A percentile compares a stretch with the other conserved stretches of the same genome.
Conservation (phyloP, 2,329 filamentous ascomycete species). For the Phaeosphaeriaceae sp. region DNA sequence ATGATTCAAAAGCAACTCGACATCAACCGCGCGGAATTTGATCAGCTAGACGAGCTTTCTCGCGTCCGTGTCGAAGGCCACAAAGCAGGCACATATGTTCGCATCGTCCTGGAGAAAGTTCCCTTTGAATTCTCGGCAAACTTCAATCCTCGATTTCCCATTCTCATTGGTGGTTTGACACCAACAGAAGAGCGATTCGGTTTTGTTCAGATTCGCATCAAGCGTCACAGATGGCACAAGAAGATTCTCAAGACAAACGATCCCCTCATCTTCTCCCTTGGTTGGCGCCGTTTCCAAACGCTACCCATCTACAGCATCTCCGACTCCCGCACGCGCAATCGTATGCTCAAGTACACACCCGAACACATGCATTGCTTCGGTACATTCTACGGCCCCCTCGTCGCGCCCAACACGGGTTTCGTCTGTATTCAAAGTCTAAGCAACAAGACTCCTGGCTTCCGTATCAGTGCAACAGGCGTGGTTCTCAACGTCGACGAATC, state of each 20-base stretch:
- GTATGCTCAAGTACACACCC: constrained; percentile 98
- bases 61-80: constrained; percentile 86
- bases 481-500: constrained; percentile 94
- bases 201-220: constrained; percentile 94
- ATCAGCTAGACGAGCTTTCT: constrained; percentile 82
- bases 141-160: constrained; percentile 81
- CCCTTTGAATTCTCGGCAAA: constrained; percentile 86
- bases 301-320: constrained; percentile 93
- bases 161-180: constrained; percentile 89
- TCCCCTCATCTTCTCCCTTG: constrained; percentile 93
- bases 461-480: constrained; percentile 91
- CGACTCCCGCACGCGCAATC: constrained; percentile 89
- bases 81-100: constrained; percentile 90
- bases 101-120: constrained; percentile 86
- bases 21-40: constrained; percentile 95
- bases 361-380: constrained; percentile 99
- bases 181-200: constrained; percentile 95
- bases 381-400: constrained; percentile 92
- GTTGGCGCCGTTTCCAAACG: constrained; percentile 94
- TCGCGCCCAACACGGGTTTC: constrained; percentile 95
- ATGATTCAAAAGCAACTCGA: constrained; percentile 92
- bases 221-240: constrained; percentile 98
- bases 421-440: constrained; percentile 91
- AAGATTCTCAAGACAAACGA: constrained; percentile 99
- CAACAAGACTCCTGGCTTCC: constrained; percentile 84